Percentiles rank a stretch among this genome's conserved stretches.
These are phyloP conservation scores for Phytophthora agathidicida DNA, from an alignment of 352 stramenopile species.

Conservation along the genomic window DNA sequence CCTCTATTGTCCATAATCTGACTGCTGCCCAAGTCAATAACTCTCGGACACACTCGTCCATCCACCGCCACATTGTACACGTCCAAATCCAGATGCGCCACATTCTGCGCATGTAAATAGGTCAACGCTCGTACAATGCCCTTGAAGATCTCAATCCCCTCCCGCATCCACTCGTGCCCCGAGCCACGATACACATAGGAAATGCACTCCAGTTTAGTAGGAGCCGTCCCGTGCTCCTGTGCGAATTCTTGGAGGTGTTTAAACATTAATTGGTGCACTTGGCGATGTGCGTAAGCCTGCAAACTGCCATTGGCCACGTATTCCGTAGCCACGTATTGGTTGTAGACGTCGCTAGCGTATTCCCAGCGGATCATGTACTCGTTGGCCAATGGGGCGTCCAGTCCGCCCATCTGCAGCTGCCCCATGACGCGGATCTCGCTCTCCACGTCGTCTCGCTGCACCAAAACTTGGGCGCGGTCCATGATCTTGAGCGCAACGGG, in stretches of 20 bases:
- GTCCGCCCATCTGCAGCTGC: slow-evolving; percentile 74
- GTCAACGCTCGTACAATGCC: slow-evolving; percentile 71
- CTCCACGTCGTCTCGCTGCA: slow-evolving; percentile 84
- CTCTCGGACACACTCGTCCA: slow-evolving; percentile 49
- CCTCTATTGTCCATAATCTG: slow-evolving; percentile 79
- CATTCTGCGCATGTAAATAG: slow-evolving; percentile 80
- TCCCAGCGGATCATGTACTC: slow-evolving; percentile 84
- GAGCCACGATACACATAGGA: slow-evolving; percentile 77
- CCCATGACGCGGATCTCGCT: slow-evolving; percentile 84
- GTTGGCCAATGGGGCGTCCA: slow-evolving; percentile 76
- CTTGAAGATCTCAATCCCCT: slow-evolving; percentile 72
- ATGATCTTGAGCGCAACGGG: slow-evolving; percentile 85
- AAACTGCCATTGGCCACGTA: slow-evolving; percentile 84
- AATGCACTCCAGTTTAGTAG: slow-evolving; percentile 82
- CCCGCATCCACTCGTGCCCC: slow-evolving; percentile 81
- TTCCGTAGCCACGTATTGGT: slow-evolving; percentile 86
- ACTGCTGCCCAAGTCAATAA: slow-evolving; percentile 83
- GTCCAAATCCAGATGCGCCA: slow-evolving; percentile 84
- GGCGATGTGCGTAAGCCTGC: slow-evolving; percentile 71
- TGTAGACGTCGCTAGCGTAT: slow-evolving; percentile 67
- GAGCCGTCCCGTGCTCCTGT: slow-evolving; percentile 53
- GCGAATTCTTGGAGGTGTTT: slow-evolving; percentile 76
- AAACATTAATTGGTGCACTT: slow-evolving; percentile 73
- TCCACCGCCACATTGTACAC: slow-evolving; percentile 89
- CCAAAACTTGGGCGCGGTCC: slow-evolving; percentile 68